A percentile compares a stretch with the other conserved stretches of the same genome.
These are phyloP conservation scores for Trapa bicornis DNA, from an alignment of 345 rosid genomes.

Conservation along the genomic window DNA sequence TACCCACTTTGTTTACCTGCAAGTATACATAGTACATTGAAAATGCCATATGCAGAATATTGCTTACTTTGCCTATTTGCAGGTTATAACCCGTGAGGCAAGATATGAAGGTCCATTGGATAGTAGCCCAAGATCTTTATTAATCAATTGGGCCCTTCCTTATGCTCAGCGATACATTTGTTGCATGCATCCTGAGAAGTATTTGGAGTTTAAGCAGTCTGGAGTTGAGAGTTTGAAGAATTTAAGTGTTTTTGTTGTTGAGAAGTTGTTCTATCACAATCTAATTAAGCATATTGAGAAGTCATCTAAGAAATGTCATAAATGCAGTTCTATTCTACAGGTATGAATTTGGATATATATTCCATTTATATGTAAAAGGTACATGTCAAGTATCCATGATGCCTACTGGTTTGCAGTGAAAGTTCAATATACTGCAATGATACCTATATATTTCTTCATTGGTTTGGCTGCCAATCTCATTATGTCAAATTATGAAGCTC, in stretches of 20 bases:
- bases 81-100: slow-evolving; percentile 86
- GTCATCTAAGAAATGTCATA: slow-evolving; percentile 37
- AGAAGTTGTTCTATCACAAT: slow-evolving; percentile 56
- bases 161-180: slow-evolving; percentile 83
- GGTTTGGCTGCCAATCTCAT: too few relatives aligned
- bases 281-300: slow-evolving; percentile 34
- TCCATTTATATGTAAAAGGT: too few relatives aligned
- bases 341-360: slow-evolving; percentile 19
- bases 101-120: slow-evolving; percentile 40
- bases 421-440: too few relatives aligned
- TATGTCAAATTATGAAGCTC: too few relatives aligned
- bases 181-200: slow-evolving; percentile 42
- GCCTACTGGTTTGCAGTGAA: too few relatives aligned
- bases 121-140: slow-evolving; percentile 33
- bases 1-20: background rate
- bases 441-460: too few relatives aligned
- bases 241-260: slow-evolving; percentile 50
- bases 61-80: slow-evolving; percentile 12
- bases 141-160: slow-evolving; percentile 84
- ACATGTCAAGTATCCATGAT: too few relatives aligned
- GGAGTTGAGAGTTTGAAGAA: slow-evolving; percentile 36
- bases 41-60: too few relatives aligned
- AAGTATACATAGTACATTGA: background rate
- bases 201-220: slow-evolving; percentile 38
- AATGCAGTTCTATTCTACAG: slow-evolving; percentile 72